These are phyloP conservation scores for Secale cereale DNA, from an alignment of 176 grass and related monocot genomes.

Conservation along the genomic window DNA sequence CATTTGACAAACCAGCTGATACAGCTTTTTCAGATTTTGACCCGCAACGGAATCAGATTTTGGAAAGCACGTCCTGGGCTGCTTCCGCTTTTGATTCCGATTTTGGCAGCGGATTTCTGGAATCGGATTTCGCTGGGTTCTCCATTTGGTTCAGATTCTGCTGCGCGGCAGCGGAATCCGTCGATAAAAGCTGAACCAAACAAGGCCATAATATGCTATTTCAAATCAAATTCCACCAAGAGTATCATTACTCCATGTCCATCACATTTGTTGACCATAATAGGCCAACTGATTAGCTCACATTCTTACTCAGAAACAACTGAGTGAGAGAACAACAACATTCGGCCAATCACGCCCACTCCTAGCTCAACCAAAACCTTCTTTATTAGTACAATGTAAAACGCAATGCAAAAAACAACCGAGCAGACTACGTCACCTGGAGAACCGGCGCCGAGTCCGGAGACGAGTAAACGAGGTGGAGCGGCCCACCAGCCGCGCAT, in stretches of 20 bases:
- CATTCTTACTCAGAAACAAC: neutral
- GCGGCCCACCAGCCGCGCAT: neutral
- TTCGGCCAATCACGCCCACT: neutral
- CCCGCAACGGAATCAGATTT: no score
- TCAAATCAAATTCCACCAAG: neutral
- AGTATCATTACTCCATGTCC: neutral
- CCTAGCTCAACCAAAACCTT: neutral
- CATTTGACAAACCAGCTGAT: no score
- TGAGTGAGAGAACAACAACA: neutral
- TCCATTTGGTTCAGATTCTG: no score
- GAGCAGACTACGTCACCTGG: conserved; percentile 23
- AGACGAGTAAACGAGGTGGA: conserved; percentile 22
- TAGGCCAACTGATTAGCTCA: neutral
- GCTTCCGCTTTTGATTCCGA: no score
- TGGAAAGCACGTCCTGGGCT: no score
- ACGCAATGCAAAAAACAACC: neutral
- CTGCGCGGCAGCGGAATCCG: no score
- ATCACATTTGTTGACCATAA: neutral
- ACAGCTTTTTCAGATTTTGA: no score
- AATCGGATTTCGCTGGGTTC: no score
- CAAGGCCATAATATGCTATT: neutral
- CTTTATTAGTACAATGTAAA: neutral
- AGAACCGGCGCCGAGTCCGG: neutral
- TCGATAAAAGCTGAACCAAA: no score
- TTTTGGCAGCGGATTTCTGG: no score